Conservation (phyloP, 2,329 filamentous ascomycete species). For the Westerdykella ornata region DNA sequence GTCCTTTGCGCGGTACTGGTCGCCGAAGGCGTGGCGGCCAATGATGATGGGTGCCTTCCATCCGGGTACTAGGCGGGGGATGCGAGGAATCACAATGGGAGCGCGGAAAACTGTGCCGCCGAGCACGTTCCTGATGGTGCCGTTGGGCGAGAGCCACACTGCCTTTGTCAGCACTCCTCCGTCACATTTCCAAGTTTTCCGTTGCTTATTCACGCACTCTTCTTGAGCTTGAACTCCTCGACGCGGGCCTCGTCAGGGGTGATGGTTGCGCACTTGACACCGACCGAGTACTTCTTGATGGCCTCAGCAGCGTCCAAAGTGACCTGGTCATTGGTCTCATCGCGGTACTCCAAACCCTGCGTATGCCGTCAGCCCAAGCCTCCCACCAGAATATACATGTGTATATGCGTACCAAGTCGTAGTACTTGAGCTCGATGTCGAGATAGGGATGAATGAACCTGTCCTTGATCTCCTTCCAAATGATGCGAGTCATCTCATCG, state of each 20-base stretch:
- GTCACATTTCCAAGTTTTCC: not conserved
- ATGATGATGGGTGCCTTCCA: constrained; percentile 99
- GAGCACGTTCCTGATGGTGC: constrained; percentile 65
- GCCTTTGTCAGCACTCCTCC: constrained; percentile 6
- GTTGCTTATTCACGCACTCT: constrained; percentile 57
- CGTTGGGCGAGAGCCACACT: constrained; percentile 99
- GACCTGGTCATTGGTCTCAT: constrained; percentile 93
- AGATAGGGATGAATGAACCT: constrained; percentile 97
- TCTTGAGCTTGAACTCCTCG: constrained; percentile 97
- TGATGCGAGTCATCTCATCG: constrained; percentile 93
- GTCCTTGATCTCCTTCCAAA: constrained; percentile 99
- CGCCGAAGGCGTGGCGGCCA: constrained; percentile 94
- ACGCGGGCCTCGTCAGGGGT: constrained; percentile 95
- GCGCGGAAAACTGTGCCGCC: constrained; percentile 98
- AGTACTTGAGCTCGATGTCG: constrained; percentile 97
- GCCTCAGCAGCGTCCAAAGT: constrained; percentile 92
- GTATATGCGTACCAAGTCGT: constrained; percentile 57
- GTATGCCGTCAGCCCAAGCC: constrained; percentile 2
- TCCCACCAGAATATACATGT: not conserved
- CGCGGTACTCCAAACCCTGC: constrained; percentile 80
- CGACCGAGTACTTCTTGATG: constrained; percentile 98
- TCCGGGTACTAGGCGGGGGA: constrained; percentile 88
- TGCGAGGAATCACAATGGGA: constrained; percentile 90
- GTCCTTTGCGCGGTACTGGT: constrained; percentile 98
- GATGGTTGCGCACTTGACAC: constrained; percentile 99